These are phyloP conservation scores for Moricandia arvensis DNA, from an alignment of 345 rosid genomes.

Conservation along the genomic window DNA sequence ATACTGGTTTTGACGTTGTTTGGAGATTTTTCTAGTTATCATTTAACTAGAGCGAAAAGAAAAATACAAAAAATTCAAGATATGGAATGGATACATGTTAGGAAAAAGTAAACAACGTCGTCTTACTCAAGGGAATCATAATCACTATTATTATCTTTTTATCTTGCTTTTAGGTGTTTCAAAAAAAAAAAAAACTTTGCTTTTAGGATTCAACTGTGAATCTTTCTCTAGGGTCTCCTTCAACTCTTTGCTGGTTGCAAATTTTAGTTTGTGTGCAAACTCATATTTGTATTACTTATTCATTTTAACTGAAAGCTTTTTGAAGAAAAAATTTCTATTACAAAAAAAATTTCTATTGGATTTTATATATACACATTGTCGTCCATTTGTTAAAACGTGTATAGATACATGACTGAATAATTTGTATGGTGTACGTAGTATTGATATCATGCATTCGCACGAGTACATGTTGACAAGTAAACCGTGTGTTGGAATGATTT, in stretches of 20 bases:
- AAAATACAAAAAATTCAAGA: not conserved
- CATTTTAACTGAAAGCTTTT: too few relatives aligned
- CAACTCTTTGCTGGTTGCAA: not conserved
- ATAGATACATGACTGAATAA: not conserved
- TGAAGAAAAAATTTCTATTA: not conserved
- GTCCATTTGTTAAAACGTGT: not conserved
- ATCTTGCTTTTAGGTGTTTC: not conserved
- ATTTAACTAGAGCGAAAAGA: not conserved
- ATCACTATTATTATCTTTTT: not conserved
- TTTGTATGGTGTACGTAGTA: not conserved
- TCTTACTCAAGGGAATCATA: not conserved
- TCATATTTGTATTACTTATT: not conserved
- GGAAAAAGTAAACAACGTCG: not conserved
- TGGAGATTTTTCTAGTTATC: not conserved
- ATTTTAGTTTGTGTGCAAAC: not conserved
- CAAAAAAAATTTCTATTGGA: not conserved
- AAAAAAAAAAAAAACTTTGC: too few relatives aligned
- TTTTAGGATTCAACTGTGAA: not conserved
- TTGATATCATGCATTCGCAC: not conserved
- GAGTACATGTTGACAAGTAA: conserved; percentile 6
- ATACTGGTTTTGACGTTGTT: not conserved
- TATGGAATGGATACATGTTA: not conserved
- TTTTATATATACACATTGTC: not conserved
- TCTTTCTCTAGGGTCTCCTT: not conserved
- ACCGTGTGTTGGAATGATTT: not conserved